These are phyloP conservation scores for Trichomonascaceae sp. DNA, from an alignment of 1,139 yeast species.

Conservation along the genomic window DNA sequence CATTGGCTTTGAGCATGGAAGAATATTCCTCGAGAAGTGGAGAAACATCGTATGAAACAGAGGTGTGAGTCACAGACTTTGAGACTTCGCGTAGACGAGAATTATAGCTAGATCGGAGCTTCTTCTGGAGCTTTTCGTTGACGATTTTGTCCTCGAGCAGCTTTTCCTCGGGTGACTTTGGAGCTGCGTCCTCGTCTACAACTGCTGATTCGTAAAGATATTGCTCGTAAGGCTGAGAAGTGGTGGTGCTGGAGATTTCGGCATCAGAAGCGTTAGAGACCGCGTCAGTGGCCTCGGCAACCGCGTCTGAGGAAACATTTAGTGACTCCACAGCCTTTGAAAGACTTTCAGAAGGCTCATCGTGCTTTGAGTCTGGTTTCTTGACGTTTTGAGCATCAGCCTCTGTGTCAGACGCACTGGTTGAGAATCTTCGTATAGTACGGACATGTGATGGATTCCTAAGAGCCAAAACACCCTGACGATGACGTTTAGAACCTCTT, in stretches of 20 bases:
- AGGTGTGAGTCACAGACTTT: background rate
- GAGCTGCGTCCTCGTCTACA: constrained; percentile 7
- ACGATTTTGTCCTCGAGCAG: background rate
- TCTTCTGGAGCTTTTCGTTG: background rate
- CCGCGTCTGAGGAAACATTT: background rate
- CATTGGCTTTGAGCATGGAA: constrained; percentile 23
- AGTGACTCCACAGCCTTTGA: background rate
- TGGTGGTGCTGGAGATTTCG: background rate
- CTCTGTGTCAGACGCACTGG: background rate
- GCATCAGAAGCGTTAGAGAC: too few relatives aligned
- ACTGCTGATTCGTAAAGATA: constrained; percentile 4
- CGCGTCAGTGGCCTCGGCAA: background rate
- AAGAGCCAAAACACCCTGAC: background rate
- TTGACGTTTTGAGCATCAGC: background rate
- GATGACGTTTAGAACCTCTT: background rate
- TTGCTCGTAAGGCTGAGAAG: background rate
- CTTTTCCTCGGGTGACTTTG: background rate
- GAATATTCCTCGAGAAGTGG: constrained; percentile 29
- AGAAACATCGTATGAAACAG: constrained; percentile 14
- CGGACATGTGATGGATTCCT: background rate
- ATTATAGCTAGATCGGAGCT: background rate
- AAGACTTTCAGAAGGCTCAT: background rate
- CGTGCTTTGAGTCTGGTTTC: background rate
- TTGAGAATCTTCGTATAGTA: background rate
- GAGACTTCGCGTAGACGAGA: constrained; percentile 1